Conservation (phyloP, 2,329 filamentous ascomycete genomes). For the Pseudopyricularia cyperi region DNA sequence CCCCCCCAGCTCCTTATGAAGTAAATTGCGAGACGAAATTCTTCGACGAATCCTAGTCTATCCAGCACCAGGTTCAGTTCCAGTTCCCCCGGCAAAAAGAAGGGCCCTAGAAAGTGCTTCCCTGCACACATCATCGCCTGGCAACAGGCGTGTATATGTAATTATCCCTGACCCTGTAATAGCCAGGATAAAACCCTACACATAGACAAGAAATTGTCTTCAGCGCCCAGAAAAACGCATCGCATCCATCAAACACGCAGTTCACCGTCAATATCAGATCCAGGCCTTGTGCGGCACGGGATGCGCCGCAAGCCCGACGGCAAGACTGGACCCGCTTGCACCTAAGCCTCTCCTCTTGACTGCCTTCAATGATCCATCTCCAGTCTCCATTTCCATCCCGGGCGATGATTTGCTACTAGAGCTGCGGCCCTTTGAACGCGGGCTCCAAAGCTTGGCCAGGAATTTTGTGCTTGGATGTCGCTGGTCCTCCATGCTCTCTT, state of each 20-base stretch:
- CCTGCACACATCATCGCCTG: no score
- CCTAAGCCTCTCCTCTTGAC: background rate
- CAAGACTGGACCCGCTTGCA: background rate
- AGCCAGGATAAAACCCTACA: background rate
- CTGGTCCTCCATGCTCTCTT: background rate
- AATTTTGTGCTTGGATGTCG: background rate
- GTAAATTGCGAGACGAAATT: no score
- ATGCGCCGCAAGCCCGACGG: slow-evolving; percentile 1
- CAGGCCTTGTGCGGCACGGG: background rate
- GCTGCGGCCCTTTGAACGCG: background rate
- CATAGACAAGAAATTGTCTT: background rate
- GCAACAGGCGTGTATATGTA: no score
- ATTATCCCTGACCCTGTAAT: no score
- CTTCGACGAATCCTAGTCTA: no score
- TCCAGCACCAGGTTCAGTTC: no score
- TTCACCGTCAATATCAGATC: background rate
- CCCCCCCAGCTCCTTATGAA: no score
- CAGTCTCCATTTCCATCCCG: background rate
- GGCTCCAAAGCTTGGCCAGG: slow-evolving; percentile 1
- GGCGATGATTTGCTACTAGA: background rate
- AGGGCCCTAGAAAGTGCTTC: no score
- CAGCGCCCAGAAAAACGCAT: background rate
- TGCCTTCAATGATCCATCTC: background rate
- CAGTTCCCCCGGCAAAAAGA: no score
- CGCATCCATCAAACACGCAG: background rate